These are phyloP conservation scores for Termitomyces sp. DNA, from an alignment of 768 basidiomycete species.

Conservation along the genomic window DNA sequence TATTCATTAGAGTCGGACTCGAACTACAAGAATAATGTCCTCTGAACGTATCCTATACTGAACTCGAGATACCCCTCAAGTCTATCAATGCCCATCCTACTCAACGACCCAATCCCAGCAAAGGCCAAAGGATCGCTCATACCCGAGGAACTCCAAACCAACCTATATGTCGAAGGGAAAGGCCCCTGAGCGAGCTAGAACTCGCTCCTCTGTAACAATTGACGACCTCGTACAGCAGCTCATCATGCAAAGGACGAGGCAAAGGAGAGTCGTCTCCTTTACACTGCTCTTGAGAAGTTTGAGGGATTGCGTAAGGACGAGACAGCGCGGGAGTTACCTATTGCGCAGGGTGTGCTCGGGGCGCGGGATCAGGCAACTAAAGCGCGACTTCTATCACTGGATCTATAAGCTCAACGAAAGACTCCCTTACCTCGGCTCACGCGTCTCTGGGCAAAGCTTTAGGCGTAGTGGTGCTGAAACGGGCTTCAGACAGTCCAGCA, in stretches of 20 bases:
- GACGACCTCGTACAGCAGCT: slow-evolving; percentile 27
- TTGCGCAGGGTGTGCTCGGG: too few relatives aligned
- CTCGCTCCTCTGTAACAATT: slow-evolving; percentile 22
- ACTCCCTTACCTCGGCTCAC: background rate
- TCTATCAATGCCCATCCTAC: background rate
- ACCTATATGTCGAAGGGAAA: slow-evolving; percentile 3
- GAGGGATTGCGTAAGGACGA: slow-evolving; percentile 21
- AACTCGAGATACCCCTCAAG: background rate
- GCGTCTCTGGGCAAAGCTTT: too few relatives aligned
- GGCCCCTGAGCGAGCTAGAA: slow-evolving; percentile 21
- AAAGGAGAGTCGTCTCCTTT: slow-evolving; percentile 27
- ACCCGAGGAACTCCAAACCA: slow-evolving; percentile 7
- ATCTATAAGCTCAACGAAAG: slow-evolving; percentile 2
- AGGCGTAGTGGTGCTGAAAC: background rate
- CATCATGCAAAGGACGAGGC: slow-evolving; percentile 26
- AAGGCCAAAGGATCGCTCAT: background rate
- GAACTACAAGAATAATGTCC: slow-evolving; percentile 1
- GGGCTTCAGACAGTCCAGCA: slow-evolving; percentile 14
- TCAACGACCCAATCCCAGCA: background rate
- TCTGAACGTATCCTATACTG: background rate
- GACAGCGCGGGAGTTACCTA: slow-evolving; percentile 22
- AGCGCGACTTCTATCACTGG: slow-evolving; percentile 7
- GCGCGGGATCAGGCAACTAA: too few relatives aligned
- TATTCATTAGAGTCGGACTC: slow-evolving; percentile 6
- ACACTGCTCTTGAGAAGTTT: slow-evolving; percentile 26